Conservation (phyloP, 225 moss, liverwort and hornwort species). For the Anthoceros angustus region DNA sequence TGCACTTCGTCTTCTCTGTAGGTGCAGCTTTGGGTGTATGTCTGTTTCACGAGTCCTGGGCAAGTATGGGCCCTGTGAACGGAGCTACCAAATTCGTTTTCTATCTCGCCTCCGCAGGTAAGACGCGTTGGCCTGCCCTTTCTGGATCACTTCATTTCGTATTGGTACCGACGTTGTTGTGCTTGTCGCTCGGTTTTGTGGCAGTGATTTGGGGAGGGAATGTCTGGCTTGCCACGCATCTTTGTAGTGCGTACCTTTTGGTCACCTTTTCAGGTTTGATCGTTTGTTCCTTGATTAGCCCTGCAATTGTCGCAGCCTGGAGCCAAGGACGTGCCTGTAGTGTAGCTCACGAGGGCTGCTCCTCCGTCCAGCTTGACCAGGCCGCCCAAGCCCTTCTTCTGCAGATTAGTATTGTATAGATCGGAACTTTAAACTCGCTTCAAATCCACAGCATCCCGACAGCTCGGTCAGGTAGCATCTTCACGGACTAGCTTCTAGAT, state of each 20-base stretch:
- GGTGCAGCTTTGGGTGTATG: neutral
- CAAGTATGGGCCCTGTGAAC: neutral
- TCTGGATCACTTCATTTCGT: neutral
- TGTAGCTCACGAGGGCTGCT: neutral
- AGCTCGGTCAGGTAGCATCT: too few species aligned
- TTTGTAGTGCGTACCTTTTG: neutral
- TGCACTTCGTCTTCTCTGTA: neutral
- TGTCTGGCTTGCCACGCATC: neutral
- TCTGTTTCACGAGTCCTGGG: neutral
- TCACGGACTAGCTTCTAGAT: too few species aligned
- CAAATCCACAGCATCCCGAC: too few species aligned
- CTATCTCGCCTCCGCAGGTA: neutral
- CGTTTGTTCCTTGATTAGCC: neutral
- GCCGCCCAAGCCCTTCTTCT: neutral
- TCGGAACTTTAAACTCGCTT: too few species aligned
- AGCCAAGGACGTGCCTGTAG: neutral
- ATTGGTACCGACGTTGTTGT: neutral
- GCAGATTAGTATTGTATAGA: neutral
- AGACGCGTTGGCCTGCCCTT: neutral
- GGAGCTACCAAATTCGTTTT: neutral
- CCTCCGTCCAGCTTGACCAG: neutral
- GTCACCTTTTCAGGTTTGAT: neutral
- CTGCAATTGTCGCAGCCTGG: neutral
- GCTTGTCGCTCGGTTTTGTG: neutral
- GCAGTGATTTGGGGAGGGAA: constrained; percentile 4